A percentile compares a stretch with the other conserved stretches of the same genome.
These are phyloP conservation scores for Talaromyces borbonicus DNA, from an alignment of 495 filamentous ascomycete genomes.

Conservation along the genomic window DNA sequence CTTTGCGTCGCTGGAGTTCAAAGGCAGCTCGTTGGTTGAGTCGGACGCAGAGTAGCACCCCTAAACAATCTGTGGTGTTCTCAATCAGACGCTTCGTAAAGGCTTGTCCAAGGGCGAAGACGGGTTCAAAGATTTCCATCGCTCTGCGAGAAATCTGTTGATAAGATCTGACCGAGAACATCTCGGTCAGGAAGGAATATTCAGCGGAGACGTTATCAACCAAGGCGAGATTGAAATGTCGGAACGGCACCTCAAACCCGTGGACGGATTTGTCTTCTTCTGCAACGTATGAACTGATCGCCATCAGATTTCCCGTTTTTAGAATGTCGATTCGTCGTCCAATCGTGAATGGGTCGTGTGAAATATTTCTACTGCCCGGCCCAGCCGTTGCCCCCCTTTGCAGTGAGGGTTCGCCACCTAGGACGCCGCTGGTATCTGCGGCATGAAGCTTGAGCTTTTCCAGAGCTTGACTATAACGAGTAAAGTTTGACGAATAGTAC, in stretches of 20 bases:
- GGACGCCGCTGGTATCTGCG: conserved; percentile 73
- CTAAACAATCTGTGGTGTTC: conserved; percentile 71
- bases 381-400: conserved; percentile 44
- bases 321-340: conserved; percentile 77
- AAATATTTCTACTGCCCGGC: conserved; percentile 29
- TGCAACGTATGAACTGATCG: conserved; percentile 70
- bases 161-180: conserved; percentile 62
- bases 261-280: conserved; percentile 81
- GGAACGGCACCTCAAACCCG: conserved; percentile 82
- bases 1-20: conserved; percentile 80
- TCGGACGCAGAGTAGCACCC: conserved; percentile 81
- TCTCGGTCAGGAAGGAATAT: conserved; percentile 84
- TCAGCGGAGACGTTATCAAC: conserved; percentile 92
- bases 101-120: conserved; percentile 67
- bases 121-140: conserved; percentile 70
- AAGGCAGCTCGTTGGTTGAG: conserved; percentile 90
- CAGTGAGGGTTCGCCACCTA: conserved; percentile 65
- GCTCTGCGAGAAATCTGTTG: conserved; percentile 56
- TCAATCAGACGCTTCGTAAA: conserved; percentile 70
- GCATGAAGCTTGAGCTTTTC: conserved; percentile 74
- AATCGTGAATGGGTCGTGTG: conserved; percentile 81
- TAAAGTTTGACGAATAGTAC: conserved; percentile 92
- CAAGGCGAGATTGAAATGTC: conserved; percentile 87
- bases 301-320: conserved; percentile 55
- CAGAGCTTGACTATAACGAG: conserved; percentile 72